Percentiles rank a stretch among this genome's conserved stretches.
phyloP scores from a whole-genome alignment of 768 basidiomycete genomes.

The Mycena sanguinolenta region DNA sequence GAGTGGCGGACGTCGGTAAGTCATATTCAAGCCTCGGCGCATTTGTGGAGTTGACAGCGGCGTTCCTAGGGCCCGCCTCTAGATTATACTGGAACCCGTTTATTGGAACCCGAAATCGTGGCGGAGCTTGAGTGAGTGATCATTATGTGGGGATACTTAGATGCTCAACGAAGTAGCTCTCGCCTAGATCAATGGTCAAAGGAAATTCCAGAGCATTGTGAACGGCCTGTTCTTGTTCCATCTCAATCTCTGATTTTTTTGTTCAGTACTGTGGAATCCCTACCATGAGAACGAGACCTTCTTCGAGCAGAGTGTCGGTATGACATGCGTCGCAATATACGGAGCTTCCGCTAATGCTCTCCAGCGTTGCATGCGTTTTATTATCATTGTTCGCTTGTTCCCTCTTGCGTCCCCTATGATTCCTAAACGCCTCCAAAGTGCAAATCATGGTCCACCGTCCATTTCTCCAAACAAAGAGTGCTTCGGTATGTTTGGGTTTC shows the following conservation, averaged over 20 bases:
- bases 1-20: slow-evolving; percentile 59
- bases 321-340: slow-evolving; percentile 36
- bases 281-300: slow-evolving; percentile 45
- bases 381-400: slow-evolving; percentile 19
- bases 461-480: slow-evolving; percentile 62
- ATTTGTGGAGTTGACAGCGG: neutral
- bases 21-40: neutral
- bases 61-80: neutral
- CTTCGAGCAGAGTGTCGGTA: slow-evolving; percentile 58
- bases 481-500: slow-evolving; percentile 7
- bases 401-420: neutral
- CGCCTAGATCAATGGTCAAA: slow-evolving; percentile 68
- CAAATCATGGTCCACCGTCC: slow-evolving; percentile 73
- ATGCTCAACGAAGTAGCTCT: slow-evolving; percentile 47
- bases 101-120: slow-evolving; percentile 2
- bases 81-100: slow-evolving; percentile 10
- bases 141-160: neutral
- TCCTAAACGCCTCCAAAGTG: neutral
- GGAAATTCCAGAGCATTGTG: slow-evolving; percentile 61
- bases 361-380: slow-evolving; percentile 19
- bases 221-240: slow-evolving; percentile 5
- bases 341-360: neutral
- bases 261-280: slow-evolving; percentile 53
- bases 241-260: neutral
- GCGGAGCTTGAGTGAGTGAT: slow-evolving; percentile 29